Percentiles rank a stretch among this genome's conserved stretches.
Evolutionary conservation across 2,329 filamentous ascomycete species (phyloP).

Genomic region (Sclerotinia borealis): DNA sequence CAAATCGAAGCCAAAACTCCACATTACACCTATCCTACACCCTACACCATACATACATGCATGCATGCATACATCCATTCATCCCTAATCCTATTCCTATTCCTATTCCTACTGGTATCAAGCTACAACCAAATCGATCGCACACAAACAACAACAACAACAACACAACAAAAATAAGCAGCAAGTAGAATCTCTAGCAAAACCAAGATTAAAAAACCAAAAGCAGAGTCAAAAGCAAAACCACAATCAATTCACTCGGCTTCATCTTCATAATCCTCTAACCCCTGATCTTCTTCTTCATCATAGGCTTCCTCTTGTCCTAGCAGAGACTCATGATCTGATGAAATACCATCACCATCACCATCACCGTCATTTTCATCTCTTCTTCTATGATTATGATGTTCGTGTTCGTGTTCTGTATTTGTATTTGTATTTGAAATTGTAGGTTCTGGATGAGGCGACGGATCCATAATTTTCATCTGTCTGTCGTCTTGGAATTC

Average conservation of each 20-base stretch:
- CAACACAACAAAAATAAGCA: no score
- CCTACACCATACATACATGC: no score
- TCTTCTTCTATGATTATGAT: not conserved
- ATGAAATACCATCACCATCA: slow-evolving; percentile 14
- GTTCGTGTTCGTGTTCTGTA: no score
- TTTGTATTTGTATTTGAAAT: no score
- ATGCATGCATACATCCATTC: no score
- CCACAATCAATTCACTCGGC: no score
- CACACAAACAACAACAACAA: no score
- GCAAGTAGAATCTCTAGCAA: no score
- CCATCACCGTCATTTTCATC: not conserved
- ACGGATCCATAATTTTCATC: not conserved
- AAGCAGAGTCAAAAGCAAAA: not conserved
- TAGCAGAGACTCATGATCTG: slow-evolving; percentile 19
- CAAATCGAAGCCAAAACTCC: not conserved
- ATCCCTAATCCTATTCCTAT: not conserved
- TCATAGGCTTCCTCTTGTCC: slow-evolving; percentile 27
- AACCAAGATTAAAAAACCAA: no score
- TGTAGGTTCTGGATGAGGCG: not conserved
- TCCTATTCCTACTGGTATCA: not conserved
- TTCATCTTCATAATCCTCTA: slow-evolving; percentile 1
- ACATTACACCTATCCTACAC: not conserved
- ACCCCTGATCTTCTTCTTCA: slow-evolving; percentile 23
- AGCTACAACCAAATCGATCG: not conserved
- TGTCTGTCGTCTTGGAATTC: not conserved